These are phyloP conservation scores for Penicillium paneum DNA, from an alignment of 2,329 filamentous ascomycete species.

Conservation along the genomic window DNA sequence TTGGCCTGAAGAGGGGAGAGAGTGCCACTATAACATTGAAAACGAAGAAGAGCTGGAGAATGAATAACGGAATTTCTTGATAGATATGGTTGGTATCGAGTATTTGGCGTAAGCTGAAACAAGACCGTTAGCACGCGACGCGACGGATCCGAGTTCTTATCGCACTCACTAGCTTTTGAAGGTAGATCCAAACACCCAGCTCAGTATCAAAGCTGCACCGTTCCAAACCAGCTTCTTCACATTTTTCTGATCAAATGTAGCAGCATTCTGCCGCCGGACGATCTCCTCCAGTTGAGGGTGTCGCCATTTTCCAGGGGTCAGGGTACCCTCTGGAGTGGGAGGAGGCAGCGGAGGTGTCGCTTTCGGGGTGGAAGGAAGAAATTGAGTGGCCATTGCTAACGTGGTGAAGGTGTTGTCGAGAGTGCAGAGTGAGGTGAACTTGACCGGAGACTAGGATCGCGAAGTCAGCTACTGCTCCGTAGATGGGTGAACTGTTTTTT, in stretches of 20 bases:
- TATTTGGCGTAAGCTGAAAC: slow-evolving; percentile 28
- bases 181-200: slow-evolving; percentile 45
- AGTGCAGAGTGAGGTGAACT: not conserved
- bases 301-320: slow-evolving; percentile 73
- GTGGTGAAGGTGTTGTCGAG: not conserved
- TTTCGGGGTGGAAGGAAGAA: slow-evolving; percentile 44
- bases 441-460: slow-evolving; percentile 2
- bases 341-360: slow-evolving; percentile 26
- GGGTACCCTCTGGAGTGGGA: slow-evolving; percentile 31
- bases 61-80: slow-evolving; percentile 49
- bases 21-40: slow-evolving; percentile 70
- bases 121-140: slow-evolving; percentile 12
- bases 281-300: slow-evolving; percentile 90
- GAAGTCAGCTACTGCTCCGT: not conserved
- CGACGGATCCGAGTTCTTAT: slow-evolving; percentile 1
- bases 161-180: slow-evolving; percentile 38
- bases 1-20: slow-evolving; percentile 66
- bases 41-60: slow-evolving; percentile 61
- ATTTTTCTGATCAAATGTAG: slow-evolving; percentile 75
- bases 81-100: slow-evolving; percentile 40
- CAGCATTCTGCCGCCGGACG: slow-evolving; percentile 71
- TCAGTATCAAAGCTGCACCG: slow-evolving; percentile 51
- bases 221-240: slow-evolving; percentile 69
- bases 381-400: slow-evolving; percentile 35
- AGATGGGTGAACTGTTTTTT: not conserved